These are phyloP conservation scores for Parasitella parasitica DNA, from an alignment of 371 early-diverging fungal species.

Conservation along the genomic window DNA sequence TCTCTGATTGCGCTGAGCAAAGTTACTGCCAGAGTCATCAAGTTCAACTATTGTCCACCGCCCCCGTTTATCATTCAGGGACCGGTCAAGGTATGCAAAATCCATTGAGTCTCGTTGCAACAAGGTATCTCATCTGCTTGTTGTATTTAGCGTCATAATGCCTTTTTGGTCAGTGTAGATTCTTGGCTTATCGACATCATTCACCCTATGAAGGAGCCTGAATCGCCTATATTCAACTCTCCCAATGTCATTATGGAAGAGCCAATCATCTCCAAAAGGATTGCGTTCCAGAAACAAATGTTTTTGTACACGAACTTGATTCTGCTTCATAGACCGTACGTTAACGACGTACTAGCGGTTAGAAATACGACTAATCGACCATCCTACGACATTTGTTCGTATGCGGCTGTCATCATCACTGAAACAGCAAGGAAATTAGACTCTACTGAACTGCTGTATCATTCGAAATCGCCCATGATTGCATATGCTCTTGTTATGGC, in stretches of 20 bases:
- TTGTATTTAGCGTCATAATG: constrained; percentile 25
- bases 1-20: constrained; percentile 35
- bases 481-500: constrained; percentile 43
- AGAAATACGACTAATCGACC: constrained; percentile 20
- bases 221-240: background rate
- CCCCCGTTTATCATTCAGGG: constrained; percentile 29
- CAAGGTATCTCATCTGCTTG: background rate
- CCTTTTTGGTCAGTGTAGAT: constrained; percentile 26
- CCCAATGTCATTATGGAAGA: background rate
- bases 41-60: constrained; percentile 42
- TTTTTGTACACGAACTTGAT: constrained; percentile 34
- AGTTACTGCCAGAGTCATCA: constrained; percentile 37
- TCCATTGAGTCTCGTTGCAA: background rate
- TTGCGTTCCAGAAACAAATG: constrained; percentile 16
- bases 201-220: constrained; percentile 12
- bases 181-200: constrained; percentile 26
- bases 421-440: constrained; percentile 23
- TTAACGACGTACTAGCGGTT: constrained; percentile 20
- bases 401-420: constrained; percentile 43
- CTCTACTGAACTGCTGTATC: constrained; percentile 24
- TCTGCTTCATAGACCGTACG: constrained; percentile 43
- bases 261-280: background rate
- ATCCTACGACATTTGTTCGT: constrained; percentile 39
- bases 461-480: constrained; percentile 36
- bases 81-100: constrained; percentile 28